Evolutionary conservation across 83 land plant genomes (phyloP).

Genomic region (Thuja plicata): DNA sequence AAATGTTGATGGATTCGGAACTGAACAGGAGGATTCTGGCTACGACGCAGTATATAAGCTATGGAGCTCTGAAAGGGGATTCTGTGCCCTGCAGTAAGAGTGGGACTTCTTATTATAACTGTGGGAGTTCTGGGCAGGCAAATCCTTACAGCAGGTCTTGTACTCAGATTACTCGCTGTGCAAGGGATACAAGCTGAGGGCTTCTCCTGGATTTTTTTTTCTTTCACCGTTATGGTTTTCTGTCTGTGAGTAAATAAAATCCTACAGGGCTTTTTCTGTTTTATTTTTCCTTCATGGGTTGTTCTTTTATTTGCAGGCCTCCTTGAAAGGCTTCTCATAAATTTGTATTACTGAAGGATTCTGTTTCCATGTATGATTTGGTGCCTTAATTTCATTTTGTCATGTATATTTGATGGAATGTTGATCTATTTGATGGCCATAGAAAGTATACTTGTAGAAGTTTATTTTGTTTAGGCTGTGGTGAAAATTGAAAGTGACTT

Average conservation of each 20-base stretch:
- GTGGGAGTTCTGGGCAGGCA: slow-evolving; percentile 36
- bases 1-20: slow-evolving; percentile 43
- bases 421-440: neutral
- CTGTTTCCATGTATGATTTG: neutral
- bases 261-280: neutral
- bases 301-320: neutral
- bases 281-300: no score
- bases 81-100: slow-evolving; percentile 39
- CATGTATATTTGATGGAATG: neutral
- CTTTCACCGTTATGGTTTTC: neutral
- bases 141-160: slow-evolving; percentile 53
- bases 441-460: no score
- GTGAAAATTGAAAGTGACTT: no score
- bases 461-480: no score
- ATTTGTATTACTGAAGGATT: no score
- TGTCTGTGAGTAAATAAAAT: neutral
- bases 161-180: slow-evolving; percentile 37
- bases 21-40: slow-evolving; percentile 44
- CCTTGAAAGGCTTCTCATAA: neutral
- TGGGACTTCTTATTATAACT: slow-evolving; percentile 53
- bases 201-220: neutral
- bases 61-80: slow-evolving; percentile 38
- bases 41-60: slow-evolving; percentile 40
- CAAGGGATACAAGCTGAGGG: slow-evolving; percentile 13
- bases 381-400: no score